Evolutionary conservation across 139 green algal genomes (phyloP), one percentile per base, ranked within the genome.

Genomic region (Micractinium conductrix): DNA sequence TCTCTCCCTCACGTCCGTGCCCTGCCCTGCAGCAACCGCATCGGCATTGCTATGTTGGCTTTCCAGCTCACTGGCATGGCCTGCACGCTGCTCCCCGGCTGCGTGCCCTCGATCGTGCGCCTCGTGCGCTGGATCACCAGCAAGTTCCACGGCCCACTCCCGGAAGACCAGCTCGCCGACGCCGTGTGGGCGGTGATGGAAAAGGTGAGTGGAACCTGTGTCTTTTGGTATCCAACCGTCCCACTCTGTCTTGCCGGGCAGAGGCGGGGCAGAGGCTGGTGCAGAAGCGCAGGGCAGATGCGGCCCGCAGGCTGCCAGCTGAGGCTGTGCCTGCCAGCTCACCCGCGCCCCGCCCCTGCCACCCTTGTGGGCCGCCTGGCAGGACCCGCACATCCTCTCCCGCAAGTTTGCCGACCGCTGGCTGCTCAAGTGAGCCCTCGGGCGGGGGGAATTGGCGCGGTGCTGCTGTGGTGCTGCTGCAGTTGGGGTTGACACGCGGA

Each of bases 341-440:
- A n/a, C n/a, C n/a, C n/a, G n/a, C n/a, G n/a, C n/a, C n/a, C n/a
- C n/a, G n/a, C n/a, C n/a, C n/a, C n/a, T n/a, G n/a, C n/a, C n/a
- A n/a, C n/a, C n/a, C n/a, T n/a, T n/a, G n/a, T n/a, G n/a, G n/a
- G n/a, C n/a, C n/a, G n/a, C n/a, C n/a, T n/a, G 21, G 26, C 40
- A 50, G 73, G 76, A 82, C 38, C 2, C 4, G 12, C 37, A 28
- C 76, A 72, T 82, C 28, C 38, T 72, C 12, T 55, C 76, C 26
- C 76, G 76, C 76, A 82, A 82, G 76, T 82, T 60, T 42, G 55
- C 38, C 24, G 76, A 82, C 76, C 53, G 76, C 38, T 82, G 76
- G 76, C 76, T 82, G 55, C 40, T 82, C 38, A 81, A 71, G 75
- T 81, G 50, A 71, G 53, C 24, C 28, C 10, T 26, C 26, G 28